phyloP scores from a whole-genome alignment of 2,329 filamentous ascomycete genomes.

The Fusarium begoniae region DNA sequence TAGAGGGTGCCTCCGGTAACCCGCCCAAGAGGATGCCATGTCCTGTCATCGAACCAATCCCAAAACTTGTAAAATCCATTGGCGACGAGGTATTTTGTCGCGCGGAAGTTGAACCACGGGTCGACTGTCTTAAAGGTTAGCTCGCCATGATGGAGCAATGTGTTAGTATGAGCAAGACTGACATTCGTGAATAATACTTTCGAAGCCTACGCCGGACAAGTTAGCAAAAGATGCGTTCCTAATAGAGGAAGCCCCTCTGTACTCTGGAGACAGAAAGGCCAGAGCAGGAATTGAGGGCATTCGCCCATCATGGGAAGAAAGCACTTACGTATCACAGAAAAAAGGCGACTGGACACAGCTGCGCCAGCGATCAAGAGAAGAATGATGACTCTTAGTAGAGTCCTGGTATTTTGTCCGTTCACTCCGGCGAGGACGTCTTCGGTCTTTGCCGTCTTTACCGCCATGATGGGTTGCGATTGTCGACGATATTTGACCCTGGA shows the following conservation, averaged over 20 bases:
- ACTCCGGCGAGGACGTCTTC: constrained; percentile 75
- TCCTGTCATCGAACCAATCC: constrained; percentile 99
- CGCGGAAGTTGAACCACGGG: constrained; percentile 99
- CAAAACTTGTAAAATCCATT: constrained; percentile 99
- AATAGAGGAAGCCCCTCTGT: neutral
- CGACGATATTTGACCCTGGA: constrained; percentile 42
- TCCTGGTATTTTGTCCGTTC: constrained; percentile 82
- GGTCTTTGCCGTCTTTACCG: constrained; percentile 53
- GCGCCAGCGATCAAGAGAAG: constrained; percentile 90
- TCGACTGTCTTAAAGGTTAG: constrained; percentile 73
- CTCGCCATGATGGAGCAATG: constrained; percentile 14
- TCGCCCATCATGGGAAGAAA: constrained; percentile 14
- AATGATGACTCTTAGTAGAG: constrained; percentile 88
- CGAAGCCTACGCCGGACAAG: constrained; percentile 73
- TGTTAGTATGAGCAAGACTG: constrained; percentile 54
- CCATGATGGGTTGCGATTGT: constrained; percentile 54
- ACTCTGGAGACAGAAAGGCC: neutral
- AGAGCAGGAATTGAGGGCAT: neutral
- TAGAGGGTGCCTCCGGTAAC: constrained; percentile 99
- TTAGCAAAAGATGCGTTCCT: constrained; percentile 44
- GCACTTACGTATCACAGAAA: constrained; percentile 93
- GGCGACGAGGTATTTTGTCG: constrained; percentile 95
- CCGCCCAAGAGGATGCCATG: constrained; percentile 98
- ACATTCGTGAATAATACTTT: constrained; percentile 99
- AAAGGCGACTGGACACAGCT: constrained; percentile 90